A percentile compares a stretch with the other conserved stretches of the same genome.
Conservation (phyloP, 2,329 filamentous ascomycete species). For the Beauveria pseudobassiana region DNA sequence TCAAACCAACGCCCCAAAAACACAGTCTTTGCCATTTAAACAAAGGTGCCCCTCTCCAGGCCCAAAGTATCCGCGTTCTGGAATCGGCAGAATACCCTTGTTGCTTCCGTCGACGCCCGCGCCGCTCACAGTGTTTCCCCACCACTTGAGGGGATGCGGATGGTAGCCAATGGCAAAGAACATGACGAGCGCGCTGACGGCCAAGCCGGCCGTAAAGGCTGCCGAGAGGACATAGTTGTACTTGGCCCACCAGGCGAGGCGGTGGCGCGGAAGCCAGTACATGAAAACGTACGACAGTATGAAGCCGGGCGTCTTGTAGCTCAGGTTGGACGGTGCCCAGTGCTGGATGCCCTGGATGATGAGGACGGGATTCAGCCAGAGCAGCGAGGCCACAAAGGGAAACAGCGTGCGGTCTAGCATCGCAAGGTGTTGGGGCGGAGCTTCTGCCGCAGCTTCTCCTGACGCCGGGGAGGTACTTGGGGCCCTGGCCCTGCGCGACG, state of each 20-base stretch:
- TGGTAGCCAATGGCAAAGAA: constrained; percentile 35
- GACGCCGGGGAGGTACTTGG: constrained; percentile 27
- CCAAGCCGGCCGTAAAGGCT: constrained; percentile 34
- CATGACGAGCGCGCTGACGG: constrained; percentile 33
- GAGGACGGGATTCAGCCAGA: constrained; percentile 34
- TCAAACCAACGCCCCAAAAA: too few species aligned
- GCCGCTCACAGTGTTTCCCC: constrained; percentile 29
- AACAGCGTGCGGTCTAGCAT: constrained; percentile 30
- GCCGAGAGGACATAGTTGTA: constrained; percentile 40
- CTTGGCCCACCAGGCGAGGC: constrained; percentile 37
- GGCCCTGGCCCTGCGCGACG: constrained; percentile 25
- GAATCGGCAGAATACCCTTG: constrained; percentile 17
- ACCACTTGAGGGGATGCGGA: constrained; percentile 31
- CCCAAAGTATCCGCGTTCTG: constrained; percentile 21
- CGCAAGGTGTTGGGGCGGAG: constrained; percentile 23
- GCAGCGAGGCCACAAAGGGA: constrained; percentile 28
- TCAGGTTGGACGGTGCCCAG: constrained; percentile 35
- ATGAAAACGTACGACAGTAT: constrained; percentile 35
- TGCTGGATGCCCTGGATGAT: constrained; percentile 35
- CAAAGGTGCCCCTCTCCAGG: constrained; percentile 20
- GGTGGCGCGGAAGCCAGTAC: constrained; percentile 31
- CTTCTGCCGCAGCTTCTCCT: constrained; percentile 23
- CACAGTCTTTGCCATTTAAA: background rate
- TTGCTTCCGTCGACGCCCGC: constrained; percentile 18
- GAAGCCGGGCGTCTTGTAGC: constrained; percentile 36